Evolutionary conservation across 176 grass and related monocot genomes (phyloP).

Genomic region (Cenchrus purpureus): DNA sequence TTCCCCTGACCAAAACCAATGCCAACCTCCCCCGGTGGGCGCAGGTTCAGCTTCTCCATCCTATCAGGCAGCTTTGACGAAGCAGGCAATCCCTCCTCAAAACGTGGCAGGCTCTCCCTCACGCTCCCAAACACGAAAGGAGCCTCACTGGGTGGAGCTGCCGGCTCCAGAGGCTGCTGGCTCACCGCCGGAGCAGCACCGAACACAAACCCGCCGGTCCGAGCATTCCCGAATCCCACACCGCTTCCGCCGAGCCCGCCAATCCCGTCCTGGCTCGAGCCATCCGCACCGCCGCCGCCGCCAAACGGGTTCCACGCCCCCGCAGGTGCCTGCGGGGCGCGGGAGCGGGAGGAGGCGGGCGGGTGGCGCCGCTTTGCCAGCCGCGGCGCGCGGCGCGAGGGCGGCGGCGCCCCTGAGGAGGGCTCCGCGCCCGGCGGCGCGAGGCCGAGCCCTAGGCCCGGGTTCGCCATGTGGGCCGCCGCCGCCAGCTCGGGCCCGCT

Average conservation of each 20-base stretch:
- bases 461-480: conserved; percentile 37
- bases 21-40: neutral
- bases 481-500: neutral
- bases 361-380: conserved; percentile 51
- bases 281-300: conserved; percentile 21
- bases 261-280: neutral
- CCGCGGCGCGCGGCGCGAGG: conserved; percentile 34
- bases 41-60: conserved; percentile 67
- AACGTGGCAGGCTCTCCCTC: conserved; percentile 52
- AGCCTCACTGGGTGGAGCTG: conserved; percentile 1
- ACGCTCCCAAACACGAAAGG: conserved; percentile 51
- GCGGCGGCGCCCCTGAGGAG: neutral
- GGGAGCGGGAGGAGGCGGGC: conserved; percentile 16
- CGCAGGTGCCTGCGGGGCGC: conserved; percentile 12
- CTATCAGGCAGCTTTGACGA: conserved; percentile 48
- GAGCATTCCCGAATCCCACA: conserved; percentile 4
- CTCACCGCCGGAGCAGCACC: conserved; percentile 24
- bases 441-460: conserved; percentile 48
- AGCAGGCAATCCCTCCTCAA: conserved; percentile 29
- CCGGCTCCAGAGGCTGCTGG: conserved; percentile 27
- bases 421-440: conserved; percentile 14
- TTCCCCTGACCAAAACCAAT: conserved; percentile 10
- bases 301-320: conserved; percentile 56
- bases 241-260: neutral
- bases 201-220: conserved; percentile 39